Evolutionary conservation across 805 yeast genomes (phyloP).

Genomic region (Candida glaebosa): DNA sequence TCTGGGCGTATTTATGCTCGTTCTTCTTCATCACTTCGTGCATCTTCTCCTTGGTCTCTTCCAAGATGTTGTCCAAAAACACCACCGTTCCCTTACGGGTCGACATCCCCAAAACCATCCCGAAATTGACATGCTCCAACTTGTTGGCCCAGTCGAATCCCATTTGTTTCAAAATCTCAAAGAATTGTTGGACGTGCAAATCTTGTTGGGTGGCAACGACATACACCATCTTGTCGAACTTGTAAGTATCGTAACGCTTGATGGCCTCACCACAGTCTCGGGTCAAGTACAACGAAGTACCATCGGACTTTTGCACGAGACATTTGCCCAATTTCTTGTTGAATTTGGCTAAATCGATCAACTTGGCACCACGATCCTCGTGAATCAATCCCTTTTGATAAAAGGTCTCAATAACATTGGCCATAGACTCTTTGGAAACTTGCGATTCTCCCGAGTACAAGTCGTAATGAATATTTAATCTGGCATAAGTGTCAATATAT

Average conservation of each 20-base stretch:
- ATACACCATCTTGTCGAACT: constrained; percentile 94
- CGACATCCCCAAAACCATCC: constrained; percentile 98
- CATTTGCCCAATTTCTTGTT: constrained; percentile 93
- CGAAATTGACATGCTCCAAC: constrained; percentile 84
- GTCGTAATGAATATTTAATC: constrained; percentile 87
- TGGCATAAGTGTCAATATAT: constrained; percentile 83
- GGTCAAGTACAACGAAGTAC: constrained; percentile 89
- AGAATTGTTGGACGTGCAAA: constrained; percentile 88
- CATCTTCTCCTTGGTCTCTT: constrained; percentile 91
- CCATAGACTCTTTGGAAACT: constrained; percentile 72
- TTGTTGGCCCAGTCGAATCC: constrained; percentile 83
- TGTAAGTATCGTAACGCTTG: constrained; percentile 76
- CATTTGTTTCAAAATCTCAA: constrained; percentile 88
- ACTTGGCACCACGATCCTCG: constrained; percentile 87
- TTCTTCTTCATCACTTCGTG: constrained; percentile 94
- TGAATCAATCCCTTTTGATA: constrained; percentile 66
- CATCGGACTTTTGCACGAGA: constrained; percentile 90
- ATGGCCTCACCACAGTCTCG: constrained; percentile 97
- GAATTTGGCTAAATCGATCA: constrained; percentile 79
- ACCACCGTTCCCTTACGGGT: constrained; percentile 98
- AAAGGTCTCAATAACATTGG: constrained; percentile 58
- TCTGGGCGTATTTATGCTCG: constrained; percentile 85
- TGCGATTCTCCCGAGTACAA: constrained; percentile 95
- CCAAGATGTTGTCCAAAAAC: constrained; percentile 89
- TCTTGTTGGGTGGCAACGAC: constrained; percentile 97